These are phyloP conservation scores for Goniomonas avonlea DNA, from an alignment of 78 protist species.

Conservation along the genomic window DNA sequence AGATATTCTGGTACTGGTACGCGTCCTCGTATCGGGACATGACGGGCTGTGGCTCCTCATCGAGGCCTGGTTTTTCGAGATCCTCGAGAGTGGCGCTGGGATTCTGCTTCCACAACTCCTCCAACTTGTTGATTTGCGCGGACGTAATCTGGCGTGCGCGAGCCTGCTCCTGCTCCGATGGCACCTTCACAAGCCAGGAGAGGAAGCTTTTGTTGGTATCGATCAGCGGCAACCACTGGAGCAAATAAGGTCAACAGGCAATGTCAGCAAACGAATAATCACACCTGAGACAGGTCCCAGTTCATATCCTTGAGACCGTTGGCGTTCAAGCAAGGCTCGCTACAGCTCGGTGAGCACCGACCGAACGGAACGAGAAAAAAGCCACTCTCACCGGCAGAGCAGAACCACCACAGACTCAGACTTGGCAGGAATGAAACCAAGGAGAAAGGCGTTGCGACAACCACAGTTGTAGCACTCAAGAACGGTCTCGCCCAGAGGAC, in stretches of 20 bases:
- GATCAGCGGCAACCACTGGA: conserved; percentile 92
- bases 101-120: conserved; percentile 83
- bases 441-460: conserved; percentile 77
- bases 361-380: not conserved
- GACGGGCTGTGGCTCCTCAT: conserved; percentile 41
- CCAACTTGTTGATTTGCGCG: conserved; percentile 70
- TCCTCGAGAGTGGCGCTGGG: conserved; percentile 47
- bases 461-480: conserved; percentile 97
- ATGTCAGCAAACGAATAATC: not conserved
- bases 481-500: conserved; percentile 50
- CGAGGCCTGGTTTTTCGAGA: conserved; percentile 6
- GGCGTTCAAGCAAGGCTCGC: not conserved
- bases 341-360: not conserved
- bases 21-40: conserved; percentile 73
- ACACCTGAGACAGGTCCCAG: conserved; percentile 3
- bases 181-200: conserved; percentile 81
- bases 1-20: conserved; percentile 74
- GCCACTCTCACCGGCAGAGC: conserved; percentile 69
- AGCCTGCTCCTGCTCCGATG: conserved; percentile 61
- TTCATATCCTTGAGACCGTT: not conserved
- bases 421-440: conserved; percentile 94
- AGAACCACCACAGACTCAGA: conserved; percentile 85
- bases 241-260: conserved; percentile 35
- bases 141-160: conserved; percentile 71
- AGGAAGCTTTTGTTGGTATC: conserved; percentile 62